Conservation (phyloP, 2,329 filamentous ascomycete genomes). For the Penicillium freii region DNA sequence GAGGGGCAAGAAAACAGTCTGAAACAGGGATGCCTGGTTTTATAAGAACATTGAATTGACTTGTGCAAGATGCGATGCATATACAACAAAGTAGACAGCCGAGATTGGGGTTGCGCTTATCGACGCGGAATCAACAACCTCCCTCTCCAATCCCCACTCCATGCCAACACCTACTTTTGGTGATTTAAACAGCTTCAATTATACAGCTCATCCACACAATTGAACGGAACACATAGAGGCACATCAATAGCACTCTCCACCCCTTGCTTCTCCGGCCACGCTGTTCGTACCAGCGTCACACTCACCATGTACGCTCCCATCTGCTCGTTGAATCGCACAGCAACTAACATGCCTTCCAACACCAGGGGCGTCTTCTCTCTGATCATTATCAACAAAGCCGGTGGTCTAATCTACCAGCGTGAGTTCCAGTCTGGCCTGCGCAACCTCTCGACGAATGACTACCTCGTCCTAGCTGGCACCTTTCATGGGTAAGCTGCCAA, state of each 20-base stretch:
- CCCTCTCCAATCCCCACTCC: not conserved
- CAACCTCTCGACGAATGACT: slow-evolving; percentile 91
- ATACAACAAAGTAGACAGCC: not conserved
- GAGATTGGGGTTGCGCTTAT: not conserved
- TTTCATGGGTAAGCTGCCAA: slow-evolving; percentile 73
- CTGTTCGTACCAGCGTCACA: slow-evolving; percentile 6
- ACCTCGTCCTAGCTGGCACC: slow-evolving; percentile 91
- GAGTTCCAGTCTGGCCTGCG: slow-evolving; percentile 85
- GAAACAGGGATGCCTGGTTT: too few relatives aligned
- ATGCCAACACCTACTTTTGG: not conserved
- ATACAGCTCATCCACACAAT: not conserved
- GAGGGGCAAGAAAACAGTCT: too few relatives aligned
- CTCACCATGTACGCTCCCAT: slow-evolving; percentile 22
- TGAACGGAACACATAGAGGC: slow-evolving; percentile 3
- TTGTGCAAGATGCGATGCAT: too few relatives aligned
- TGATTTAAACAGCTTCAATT: not conserved
- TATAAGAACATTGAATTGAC: too few relatives aligned
- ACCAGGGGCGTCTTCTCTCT: slow-evolving; percentile 91
- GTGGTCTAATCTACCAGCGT: slow-evolving; percentile 92
- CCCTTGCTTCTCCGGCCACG: slow-evolving; percentile 11
- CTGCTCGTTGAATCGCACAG: not conserved
- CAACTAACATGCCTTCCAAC: slow-evolving; percentile 9
- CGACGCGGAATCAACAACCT: not conserved
- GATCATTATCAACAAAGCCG: slow-evolving; percentile 98
- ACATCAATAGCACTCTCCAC: slow-evolving; percentile 8